Evolutionary conservation across 345 rosid species (phyloP).

Genomic region (Kernera saxatilis): DNA sequence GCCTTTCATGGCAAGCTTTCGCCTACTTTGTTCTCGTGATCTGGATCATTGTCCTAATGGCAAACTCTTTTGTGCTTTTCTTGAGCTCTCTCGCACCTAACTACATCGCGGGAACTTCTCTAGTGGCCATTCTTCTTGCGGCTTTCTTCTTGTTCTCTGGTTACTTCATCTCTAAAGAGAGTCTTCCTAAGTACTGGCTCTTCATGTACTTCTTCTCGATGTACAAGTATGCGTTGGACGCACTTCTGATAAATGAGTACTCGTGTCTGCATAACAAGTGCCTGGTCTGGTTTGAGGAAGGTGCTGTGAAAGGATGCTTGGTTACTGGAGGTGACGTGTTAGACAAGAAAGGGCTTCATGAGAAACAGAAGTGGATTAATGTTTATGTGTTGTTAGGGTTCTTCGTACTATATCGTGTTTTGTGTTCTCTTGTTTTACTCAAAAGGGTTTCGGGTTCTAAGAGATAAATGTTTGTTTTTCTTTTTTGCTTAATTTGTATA

Average conservation of each 20-base stretch:
- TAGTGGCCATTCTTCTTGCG: constrained; percentile 64
- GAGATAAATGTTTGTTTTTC: constrained; percentile 25
- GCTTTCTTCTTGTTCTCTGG: constrained; percentile 94
- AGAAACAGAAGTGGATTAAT: constrained; percentile 64
- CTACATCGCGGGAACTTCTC: constrained; percentile 85
- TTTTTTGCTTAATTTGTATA: neutral
- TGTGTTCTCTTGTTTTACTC: constrained; percentile 66
- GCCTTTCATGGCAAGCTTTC: constrained; percentile 71
- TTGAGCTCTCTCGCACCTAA: constrained; percentile 87
- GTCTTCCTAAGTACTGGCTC: constrained; percentile 86
- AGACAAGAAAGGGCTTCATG: constrained; percentile 60
- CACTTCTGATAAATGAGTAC: constrained; percentile 83
- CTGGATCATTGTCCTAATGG: constrained; percentile 77
- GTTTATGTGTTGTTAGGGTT: constrained; percentile 73
- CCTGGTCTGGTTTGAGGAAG: constrained; percentile 63
- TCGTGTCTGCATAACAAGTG: constrained; percentile 65
- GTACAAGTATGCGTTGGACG: constrained; percentile 90
- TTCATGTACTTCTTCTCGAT: constrained; percentile 92
- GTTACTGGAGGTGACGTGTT: constrained; percentile 65
- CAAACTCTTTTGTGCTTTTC: constrained; percentile 82
- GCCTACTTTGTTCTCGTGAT: constrained; percentile 67
- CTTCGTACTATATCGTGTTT: constrained; percentile 70
- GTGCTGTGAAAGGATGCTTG: constrained; percentile 51
- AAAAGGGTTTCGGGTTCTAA: constrained; percentile 71
- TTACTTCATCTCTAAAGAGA: constrained; percentile 72